Evolutionary conservation across 495 filamentous ascomycete genomes (phyloP).

Genomic region (Penicillium herquei): DNA sequence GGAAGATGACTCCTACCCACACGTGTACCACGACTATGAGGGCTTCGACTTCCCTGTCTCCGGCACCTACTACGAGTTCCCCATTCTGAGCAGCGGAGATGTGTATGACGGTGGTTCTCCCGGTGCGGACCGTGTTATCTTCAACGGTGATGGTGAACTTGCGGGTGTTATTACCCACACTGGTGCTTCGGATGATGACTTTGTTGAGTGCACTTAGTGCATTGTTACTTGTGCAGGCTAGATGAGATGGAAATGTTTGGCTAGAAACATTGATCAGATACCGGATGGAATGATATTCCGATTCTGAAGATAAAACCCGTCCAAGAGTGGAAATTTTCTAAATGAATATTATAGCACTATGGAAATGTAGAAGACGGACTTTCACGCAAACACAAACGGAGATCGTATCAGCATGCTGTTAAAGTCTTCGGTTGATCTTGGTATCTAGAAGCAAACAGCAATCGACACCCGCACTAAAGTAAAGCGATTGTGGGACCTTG

Average conservation of each 20-base stretch:
- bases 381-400: slow-evolving; percentile 23
- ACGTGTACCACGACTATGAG: slow-evolving; percentile 73
- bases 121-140: slow-evolving; percentile 70
- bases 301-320: too few species aligned
- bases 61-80: slow-evolving; percentile 72
- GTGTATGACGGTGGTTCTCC: slow-evolving; percentile 64
- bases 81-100: slow-evolving; percentile 54
- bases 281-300: too few species aligned
- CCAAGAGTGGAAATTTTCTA: too few species aligned
- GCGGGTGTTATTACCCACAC: slow-evolving; percentile 67
- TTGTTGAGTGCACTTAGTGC: slow-evolving; percentile 52
- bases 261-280: background rate
- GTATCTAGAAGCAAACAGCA: slow-evolving; percentile 35
- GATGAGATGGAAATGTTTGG: background rate
- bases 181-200: slow-evolving; percentile 63
- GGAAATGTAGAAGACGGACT: slow-evolving; percentile 24
- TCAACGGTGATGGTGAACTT: slow-evolving; percentile 51
- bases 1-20: slow-evolving; percentile 60
- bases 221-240: background rate
- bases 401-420: slow-evolving; percentile 21
- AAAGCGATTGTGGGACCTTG: slow-evolving; percentile 23
- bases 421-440: slow-evolving; percentile 23
- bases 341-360: background rate
- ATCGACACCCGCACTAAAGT: slow-evolving; percentile 28
- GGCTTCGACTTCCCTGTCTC: slow-evolving; percentile 63